These are phyloP conservation scores for Mycena galopus DNA, from an alignment of 768 basidiomycete species.

Conservation along the genomic window DNA sequence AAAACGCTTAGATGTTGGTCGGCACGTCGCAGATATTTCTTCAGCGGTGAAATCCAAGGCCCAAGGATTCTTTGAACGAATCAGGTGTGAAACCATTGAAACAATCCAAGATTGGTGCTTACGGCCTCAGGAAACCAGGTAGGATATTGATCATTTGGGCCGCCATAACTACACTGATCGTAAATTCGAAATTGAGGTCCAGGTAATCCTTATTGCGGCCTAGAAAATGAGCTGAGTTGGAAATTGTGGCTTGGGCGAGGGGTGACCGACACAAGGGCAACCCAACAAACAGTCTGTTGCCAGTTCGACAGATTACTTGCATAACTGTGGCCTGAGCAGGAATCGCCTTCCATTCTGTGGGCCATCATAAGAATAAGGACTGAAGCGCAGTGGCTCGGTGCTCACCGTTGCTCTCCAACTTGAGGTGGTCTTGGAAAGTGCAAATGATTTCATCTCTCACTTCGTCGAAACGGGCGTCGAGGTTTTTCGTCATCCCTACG, in stretches of 20 bases:
- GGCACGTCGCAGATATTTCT: constrained; percentile 16
- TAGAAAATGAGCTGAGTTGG: background rate
- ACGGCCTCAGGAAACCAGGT: constrained; percentile 36
- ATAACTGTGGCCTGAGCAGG: constrained; percentile 15
- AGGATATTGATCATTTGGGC: constrained; percentile 41
- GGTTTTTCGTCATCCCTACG: constrained; percentile 32
- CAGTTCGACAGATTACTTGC: constrained; percentile 21
- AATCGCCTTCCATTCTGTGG: constrained; percentile 38
- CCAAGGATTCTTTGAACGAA: constrained; percentile 25
- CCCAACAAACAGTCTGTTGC: constrained; percentile 24
- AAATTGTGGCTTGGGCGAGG: background rate
- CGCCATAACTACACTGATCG: constrained; percentile 42
- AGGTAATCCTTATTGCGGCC: constrained; percentile 30
- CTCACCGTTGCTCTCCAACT: constrained; percentile 21
- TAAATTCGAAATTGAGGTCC: constrained; percentile 42
- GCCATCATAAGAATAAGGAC: background rate
- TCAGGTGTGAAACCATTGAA: background rate
- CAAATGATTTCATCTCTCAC: constrained; percentile 27
- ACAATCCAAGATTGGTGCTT: background rate
- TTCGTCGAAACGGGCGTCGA: constrained; percentile 28
- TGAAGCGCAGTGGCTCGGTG: background rate
- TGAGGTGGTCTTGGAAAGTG: constrained; percentile 28
- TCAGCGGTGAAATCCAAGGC: constrained; percentile 21
- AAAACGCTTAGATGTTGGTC: constrained; percentile 42
- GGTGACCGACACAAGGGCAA: constrained; percentile 30